phyloP scores from a whole-genome alignment of 2,329 filamentous ascomycete genomes.

The Diaporthe nobilis region DNA sequence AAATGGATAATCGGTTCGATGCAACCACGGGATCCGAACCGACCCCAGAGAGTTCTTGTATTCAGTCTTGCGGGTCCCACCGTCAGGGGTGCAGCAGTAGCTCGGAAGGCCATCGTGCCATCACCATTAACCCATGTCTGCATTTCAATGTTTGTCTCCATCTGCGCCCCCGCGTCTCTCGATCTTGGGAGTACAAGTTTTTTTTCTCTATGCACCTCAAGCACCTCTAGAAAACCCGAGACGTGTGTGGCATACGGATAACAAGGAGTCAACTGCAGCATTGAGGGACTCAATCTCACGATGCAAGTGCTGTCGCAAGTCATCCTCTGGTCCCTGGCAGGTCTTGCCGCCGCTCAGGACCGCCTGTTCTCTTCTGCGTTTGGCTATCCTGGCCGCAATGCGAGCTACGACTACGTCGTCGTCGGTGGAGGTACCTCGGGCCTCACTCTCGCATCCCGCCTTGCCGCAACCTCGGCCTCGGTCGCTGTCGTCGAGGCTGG shows the following conservation, averaged over 20 bases:
- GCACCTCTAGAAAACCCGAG: no score
- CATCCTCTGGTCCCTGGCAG: background rate
- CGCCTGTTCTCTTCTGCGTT: conserved; percentile 30
- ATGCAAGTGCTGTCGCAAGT: background rate
- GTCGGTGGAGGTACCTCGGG: conserved; percentile 38
- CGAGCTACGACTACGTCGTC: conserved; percentile 38
- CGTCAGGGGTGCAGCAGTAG: background rate
- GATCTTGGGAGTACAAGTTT: background rate
- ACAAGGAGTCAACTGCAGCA: no score
- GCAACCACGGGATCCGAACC: background rate
- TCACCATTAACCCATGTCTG: background rate
- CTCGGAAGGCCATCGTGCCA: background rate
- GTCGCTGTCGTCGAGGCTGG: conserved; percentile 38
- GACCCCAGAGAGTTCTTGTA: background rate
- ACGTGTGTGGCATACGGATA: background rate
- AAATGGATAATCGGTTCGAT: background rate
- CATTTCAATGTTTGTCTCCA: background rate
- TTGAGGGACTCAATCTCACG: background rate
- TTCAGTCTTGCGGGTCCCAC: background rate
- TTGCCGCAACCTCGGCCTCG: conserved; percentile 27
- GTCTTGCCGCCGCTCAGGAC: background rate
- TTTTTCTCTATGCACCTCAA: background rate
- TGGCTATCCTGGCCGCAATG: conserved; percentile 37
- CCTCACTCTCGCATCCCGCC: conserved; percentile 33
- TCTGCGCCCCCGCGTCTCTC: no score